These are phyloP conservation scores for Thelephora ganbajun DNA, from an alignment of 768 basidiomycete genomes.

Conservation along the genomic window DNA sequence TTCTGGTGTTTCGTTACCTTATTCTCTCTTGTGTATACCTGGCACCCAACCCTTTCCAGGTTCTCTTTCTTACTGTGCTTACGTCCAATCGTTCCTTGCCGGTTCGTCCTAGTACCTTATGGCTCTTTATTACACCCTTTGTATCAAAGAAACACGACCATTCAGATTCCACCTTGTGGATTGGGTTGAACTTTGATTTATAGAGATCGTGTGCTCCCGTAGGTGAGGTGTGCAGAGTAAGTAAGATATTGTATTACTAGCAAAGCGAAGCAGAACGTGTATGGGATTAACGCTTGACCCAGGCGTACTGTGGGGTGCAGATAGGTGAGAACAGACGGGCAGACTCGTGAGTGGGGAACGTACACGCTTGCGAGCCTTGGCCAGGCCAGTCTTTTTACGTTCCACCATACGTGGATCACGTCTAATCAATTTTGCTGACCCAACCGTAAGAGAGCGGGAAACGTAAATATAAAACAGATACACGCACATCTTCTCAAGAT, in stretches of 20 bases:
- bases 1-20: background rate
- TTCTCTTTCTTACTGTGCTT: too few species aligned
- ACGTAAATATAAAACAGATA: background rate
- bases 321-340: slow-evolving; percentile 5
- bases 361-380: slow-evolving; percentile 88
- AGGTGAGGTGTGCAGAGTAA: background rate
- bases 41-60: too few species aligned
- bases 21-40: background rate
- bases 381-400: slow-evolving; percentile 88
- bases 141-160: too few species aligned
- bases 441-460: slow-evolving; percentile 2
- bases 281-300: slow-evolving; percentile 79
- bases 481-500: slow-evolving; percentile 62
- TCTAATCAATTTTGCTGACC: slow-evolving; percentile 65
- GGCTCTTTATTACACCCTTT: too few species aligned
- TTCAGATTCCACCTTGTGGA: too few species aligned
- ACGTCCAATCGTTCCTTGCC: too few species aligned
- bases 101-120: too few species aligned
- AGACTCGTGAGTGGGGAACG: slow-evolving; percentile 18
- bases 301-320: slow-evolving; percentile 47
- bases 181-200: too few species aligned
- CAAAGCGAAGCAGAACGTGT: too few species aligned
- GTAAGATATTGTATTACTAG: background rate
- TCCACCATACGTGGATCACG: slow-evolving; percentile 98
- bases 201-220: background rate